These are phyloP conservation scores for Teratosphaeria zuluensis DNA, from an alignment of 2,329 filamentous ascomycete species.

Conservation along the genomic window DNA sequence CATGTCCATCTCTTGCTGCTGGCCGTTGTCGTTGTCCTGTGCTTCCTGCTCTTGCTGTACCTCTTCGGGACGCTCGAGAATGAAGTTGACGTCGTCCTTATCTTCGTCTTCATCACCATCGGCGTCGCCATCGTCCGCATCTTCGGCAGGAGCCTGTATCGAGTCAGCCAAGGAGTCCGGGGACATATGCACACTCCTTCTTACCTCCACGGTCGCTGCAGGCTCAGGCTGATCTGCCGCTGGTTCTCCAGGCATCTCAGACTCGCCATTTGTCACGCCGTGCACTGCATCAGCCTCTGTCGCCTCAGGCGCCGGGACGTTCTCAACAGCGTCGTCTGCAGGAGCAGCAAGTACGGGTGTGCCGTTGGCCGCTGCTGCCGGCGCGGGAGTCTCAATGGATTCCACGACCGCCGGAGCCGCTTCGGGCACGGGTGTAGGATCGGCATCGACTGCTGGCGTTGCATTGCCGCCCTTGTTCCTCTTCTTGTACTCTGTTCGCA, in stretches of 20 bases:
- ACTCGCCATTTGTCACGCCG: not conserved
- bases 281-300: not conserved
- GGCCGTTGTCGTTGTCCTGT: not conserved
- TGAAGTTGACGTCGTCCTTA: conserved; percentile 13
- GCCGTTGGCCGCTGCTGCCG: not conserved
- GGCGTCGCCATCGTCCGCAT: conserved; percentile 15
- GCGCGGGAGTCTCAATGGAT: not conserved
- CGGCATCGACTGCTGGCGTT: conserved; percentile 11
- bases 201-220: not conserved
- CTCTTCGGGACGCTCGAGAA: conserved; percentile 19
- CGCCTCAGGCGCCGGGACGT: conserved; percentile 33
- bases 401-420: not conserved
- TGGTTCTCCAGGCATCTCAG: conserved; percentile 1
- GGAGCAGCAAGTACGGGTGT: not conserved
- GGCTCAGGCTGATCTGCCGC: not conserved
- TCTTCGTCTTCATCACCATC: conserved; percentile 10
- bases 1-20: not conserved
- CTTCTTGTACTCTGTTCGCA: conserved; percentile 77
- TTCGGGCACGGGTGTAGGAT: conserved; percentile 5
- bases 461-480: conserved; percentile 18
- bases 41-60: conserved; percentile 5
- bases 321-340: not conserved
- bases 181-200: not conserved
- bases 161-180: not conserved
- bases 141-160: conserved; percentile 15